A percentile compares a stretch with the other conserved stretches of the same genome.
Evolutionary conservation across 177 flowering plant genomes (phyloP).

Genomic region (Vitis hybrid): DNA sequence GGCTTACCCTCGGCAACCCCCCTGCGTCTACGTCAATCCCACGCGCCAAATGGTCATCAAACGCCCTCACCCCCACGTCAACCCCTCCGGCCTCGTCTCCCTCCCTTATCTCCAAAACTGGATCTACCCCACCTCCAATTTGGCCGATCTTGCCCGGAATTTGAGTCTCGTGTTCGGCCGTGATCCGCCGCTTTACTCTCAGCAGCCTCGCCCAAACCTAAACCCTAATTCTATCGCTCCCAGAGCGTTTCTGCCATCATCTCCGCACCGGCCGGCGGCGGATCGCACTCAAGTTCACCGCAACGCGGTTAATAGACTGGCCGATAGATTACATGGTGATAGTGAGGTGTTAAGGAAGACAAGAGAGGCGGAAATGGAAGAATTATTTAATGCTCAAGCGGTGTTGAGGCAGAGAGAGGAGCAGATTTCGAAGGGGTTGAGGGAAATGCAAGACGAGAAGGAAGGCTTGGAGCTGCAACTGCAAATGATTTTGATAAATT

Average conservation of each 20-base stretch:
- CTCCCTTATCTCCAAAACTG: conserved; percentile 63
- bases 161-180: conserved; percentile 41
- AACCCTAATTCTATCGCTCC: conserved; percentile 39
- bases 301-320: conserved; percentile 72
- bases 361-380: conserved; percentile 87
- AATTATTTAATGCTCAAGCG: conserved; percentile 60
- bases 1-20: conserved; percentile 75
- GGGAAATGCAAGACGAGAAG: conserved; percentile 76
- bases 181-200: conserved; percentile 79
- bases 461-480: too few relatives aligned
- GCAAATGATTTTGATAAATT: too few relatives aligned
- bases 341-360: conserved; percentile 53
- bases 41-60: conserved; percentile 81
- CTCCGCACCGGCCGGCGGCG: conserved; percentile 33
- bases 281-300: conserved; percentile 65
- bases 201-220: conserved; percentile 27
- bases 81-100: conserved; percentile 65
- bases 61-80: conserved; percentile 64
- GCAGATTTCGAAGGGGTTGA: conserved; percentile 56
- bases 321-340: conserved; percentile 64
- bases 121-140: conserved; percentile 72
- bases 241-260: conserved; percentile 21
- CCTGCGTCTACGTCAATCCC: conserved; percentile 64
- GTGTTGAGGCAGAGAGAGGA: conserved; percentile 67
- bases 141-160: conserved; percentile 45